A percentile compares a stretch with the other conserved stretches of the same genome.
Evolutionary conservation across 1,139 yeast genomes (phyloP).

Genomic region (Candida mesenterica): DNA sequence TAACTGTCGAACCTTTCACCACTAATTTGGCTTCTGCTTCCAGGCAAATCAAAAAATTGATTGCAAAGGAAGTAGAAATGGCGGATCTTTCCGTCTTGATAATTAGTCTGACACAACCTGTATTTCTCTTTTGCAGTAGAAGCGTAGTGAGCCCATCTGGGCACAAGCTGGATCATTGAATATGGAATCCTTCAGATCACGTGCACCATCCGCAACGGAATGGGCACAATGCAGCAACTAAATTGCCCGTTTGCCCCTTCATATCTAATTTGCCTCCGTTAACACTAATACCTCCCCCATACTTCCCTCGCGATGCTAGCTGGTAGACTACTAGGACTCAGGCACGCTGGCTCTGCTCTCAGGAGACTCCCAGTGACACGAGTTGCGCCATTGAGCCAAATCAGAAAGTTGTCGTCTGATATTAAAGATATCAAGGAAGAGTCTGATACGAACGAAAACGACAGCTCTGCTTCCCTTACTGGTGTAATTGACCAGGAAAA

Average conservation of each 20-base stretch:
- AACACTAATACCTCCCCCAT: too few species aligned
- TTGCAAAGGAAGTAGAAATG: conserved; percentile 21
- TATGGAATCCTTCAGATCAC: too few species aligned
- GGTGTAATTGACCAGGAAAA: conserved; percentile 40
- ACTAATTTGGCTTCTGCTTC: conserved; percentile 27
- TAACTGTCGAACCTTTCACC: conserved; percentile 17
- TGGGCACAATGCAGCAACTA: not conserved
- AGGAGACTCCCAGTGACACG: not conserved
- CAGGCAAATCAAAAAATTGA: conserved; percentile 14
- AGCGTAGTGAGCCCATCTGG: too few species aligned
- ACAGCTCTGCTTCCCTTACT: conserved; percentile 39
- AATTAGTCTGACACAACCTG: conserved; percentile 31
- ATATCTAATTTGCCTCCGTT: too few species aligned
- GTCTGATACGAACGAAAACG: conserved; percentile 31
- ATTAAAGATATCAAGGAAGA: conserved; percentile 34
- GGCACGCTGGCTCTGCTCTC: not conserved
- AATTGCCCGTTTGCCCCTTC: not conserved
- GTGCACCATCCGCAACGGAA: too few species aligned
- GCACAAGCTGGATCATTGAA: too few species aligned
- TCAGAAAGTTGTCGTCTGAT: conserved; percentile 25
- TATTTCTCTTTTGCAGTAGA: conserved; percentile 1
- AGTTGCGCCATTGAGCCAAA: not conserved
- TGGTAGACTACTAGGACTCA: not conserved
- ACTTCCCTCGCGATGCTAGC: not conserved
- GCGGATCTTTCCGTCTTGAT: conserved; percentile 18